A percentile compares a stretch with the other conserved stretches of the same genome.
Conservation (phyloP, 2,329 filamentous ascomycete genomes). For the Xylariomycetidae sp. region DNA sequence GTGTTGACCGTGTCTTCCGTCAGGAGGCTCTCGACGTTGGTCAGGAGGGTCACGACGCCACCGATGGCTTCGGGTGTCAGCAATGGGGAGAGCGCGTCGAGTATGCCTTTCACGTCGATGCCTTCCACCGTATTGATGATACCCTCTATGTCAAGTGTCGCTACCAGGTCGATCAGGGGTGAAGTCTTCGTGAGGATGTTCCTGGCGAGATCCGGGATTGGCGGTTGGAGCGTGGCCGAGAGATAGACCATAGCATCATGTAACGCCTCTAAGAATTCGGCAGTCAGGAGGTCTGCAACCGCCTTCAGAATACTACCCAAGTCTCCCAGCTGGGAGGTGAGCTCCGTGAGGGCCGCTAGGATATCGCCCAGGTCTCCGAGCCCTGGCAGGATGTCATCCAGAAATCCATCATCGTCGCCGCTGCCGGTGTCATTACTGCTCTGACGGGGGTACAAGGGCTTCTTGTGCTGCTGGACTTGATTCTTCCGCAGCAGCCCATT, state of each 20-base stretch:
- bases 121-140: constrained; percentile 23
- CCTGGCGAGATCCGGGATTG: constrained; percentile 25
- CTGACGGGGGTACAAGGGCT: constrained; percentile 21
- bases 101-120: constrained; percentile 28
- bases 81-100: constrained; percentile 28
- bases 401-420: no score
- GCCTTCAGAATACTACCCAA: constrained; percentile 25
- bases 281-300: constrained; percentile 27
- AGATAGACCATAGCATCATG: constrained; percentile 39
- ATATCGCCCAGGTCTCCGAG: constrained; percentile 23
- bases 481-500: constrained; percentile 34
- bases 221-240: constrained; percentile 32
- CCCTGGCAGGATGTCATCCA: no score
- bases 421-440: constrained; percentile 16
- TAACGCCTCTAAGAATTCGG: constrained; percentile 35
- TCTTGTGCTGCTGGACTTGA: constrained; percentile 21
- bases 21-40: constrained; percentile 17
- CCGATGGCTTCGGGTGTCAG: constrained; percentile 25
- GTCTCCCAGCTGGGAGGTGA: constrained; percentile 22
- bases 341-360: constrained; percentile 16
- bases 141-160: constrained; percentile 21
- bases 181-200: constrained; percentile 21
- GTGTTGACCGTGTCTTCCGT: constrained; percentile 11
- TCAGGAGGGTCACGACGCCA: constrained; percentile 24
- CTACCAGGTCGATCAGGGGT: constrained; percentile 21